These are phyloP conservation scores for Calycina herbarum DNA, from an alignment of 2,329 filamentous ascomycete species.

Conservation along the genomic window DNA sequence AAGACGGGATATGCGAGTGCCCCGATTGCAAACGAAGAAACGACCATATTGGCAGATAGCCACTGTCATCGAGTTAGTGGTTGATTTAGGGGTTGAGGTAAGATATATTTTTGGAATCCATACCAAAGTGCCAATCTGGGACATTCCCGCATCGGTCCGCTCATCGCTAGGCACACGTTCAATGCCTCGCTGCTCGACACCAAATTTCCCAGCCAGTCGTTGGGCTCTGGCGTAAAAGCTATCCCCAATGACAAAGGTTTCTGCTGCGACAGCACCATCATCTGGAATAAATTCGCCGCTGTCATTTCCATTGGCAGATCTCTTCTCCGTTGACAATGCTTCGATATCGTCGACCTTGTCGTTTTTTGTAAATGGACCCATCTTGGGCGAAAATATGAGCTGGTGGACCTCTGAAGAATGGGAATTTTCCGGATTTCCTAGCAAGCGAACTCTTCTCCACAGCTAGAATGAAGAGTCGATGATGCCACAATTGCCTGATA, in stretches of 20 bases:
- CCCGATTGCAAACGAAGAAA: conserved; percentile 74
- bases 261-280: conserved; percentile 50
- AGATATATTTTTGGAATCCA: conserved; percentile 31
- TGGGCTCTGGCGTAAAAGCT: conserved; percentile 59
- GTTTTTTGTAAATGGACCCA: conserved; percentile 19
- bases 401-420: not conserved
- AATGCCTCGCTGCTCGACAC: conserved; percentile 73
- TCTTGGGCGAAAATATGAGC: conserved; percentile 15
- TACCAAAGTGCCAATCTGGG: conserved; percentile 73
- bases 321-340: conserved; percentile 27
- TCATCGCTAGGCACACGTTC: conserved; percentile 72
- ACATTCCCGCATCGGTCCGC: conserved; percentile 62
- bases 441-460: not conserved
- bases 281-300: conserved; percentile 31
- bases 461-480: not conserved
- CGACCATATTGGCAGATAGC: conserved; percentile 77
- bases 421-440: not conserved
- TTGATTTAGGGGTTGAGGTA: not conserved
- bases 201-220: conserved; percentile 61
- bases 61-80: conserved; percentile 49
- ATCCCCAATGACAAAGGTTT: conserved; percentile 58
- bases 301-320: conserved; percentile 19
- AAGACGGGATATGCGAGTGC: conserved; percentile 69
- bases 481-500: conserved; percentile 4
- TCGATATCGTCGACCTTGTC: conserved; percentile 32